phyloP scores from a whole-genome alignment of 2,329 filamentous ascomycete genomes.

The Calcarisporium arbuscula region DNA sequence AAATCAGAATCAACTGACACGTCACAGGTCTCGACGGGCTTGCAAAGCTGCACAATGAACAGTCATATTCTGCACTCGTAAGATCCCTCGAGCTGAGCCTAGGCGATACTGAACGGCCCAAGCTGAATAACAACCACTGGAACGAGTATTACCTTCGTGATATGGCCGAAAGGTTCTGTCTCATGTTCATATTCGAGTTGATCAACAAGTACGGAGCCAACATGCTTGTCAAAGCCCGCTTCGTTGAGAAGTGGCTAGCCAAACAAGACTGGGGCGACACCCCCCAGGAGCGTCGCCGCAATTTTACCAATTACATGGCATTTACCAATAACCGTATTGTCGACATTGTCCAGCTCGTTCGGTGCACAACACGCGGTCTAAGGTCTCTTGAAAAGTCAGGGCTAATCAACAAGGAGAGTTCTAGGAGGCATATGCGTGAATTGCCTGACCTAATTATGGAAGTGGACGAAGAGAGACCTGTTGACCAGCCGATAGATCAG shows the following conservation, averaged over 20 bases:
- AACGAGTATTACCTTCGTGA: conserved; percentile 60
- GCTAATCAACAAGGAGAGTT: conserved; percentile 32
- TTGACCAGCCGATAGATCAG: conserved; percentile 17
- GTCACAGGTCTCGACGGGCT: conserved; percentile 30
- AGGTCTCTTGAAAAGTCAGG: conserved; percentile 45
- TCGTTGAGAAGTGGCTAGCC: conserved; percentile 68
- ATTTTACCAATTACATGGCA: conserved; percentile 46
- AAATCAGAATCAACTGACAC: conserved; percentile 20
- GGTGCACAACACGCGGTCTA: conserved; percentile 43
- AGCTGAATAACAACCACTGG: conserved; percentile 49
- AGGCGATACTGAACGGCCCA: conserved; percentile 41
- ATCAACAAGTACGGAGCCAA: conserved; percentile 52
- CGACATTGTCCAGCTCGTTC: conserved; percentile 45
- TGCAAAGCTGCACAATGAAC: conserved; percentile 41
- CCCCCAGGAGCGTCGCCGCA: conserved; percentile 44
- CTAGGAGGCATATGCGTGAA: conserved; percentile 20
- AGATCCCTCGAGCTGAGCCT: conserved; percentile 52
- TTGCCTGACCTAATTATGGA: conserved; percentile 27
- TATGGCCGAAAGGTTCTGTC: conserved; percentile 52
- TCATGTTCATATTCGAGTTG: conserved; percentile 52
- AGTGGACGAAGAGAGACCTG: conserved; percentile 20
- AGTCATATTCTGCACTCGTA: conserved; percentile 52
- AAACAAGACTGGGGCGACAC: conserved; percentile 62
- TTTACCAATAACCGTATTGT: conserved; percentile 45
- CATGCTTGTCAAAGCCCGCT: conserved; percentile 53